Conservation (phyloP, 148 eudicot genomes). For the Spergularia bocconei region DNA sequence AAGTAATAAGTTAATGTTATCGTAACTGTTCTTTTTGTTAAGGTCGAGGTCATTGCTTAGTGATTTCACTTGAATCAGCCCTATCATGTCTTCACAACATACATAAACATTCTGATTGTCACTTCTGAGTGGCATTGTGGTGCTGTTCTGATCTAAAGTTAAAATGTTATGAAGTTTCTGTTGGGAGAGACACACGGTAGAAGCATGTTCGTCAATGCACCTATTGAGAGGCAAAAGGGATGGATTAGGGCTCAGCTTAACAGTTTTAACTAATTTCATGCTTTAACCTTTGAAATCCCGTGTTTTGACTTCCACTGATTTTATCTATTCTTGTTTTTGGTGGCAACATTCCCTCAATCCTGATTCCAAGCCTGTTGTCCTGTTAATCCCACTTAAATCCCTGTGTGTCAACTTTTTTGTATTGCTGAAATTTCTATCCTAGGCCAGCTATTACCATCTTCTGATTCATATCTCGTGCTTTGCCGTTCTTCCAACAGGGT, state of each 20-base stretch:
- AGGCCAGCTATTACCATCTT: not conserved
- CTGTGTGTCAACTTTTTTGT: not conserved
- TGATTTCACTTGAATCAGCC: not conserved
- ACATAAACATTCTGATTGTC: not conserved
- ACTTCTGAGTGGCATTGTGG: not conserved
- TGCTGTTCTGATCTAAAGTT: not conserved
- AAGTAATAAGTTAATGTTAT: too few relatives aligned
- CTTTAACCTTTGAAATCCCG: not conserved
- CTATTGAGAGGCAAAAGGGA: not conserved
- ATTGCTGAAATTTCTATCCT: not conserved
- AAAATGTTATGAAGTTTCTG: not conserved
- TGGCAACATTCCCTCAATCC: not conserved
- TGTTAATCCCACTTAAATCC: not conserved
- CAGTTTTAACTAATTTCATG: not conserved
- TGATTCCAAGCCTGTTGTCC: not conserved
- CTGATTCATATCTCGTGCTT: not conserved
- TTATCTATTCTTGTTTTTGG: not conserved
- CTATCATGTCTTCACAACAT: not conserved
- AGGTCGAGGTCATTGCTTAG: too few relatives aligned
- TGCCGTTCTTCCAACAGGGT: conserved; percentile 46
- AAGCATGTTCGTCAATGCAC: not conserved
- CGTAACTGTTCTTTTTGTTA: too few relatives aligned
- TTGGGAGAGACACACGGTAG: too few relatives aligned
- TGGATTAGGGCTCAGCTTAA: not conserved
- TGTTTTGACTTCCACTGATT: not conserved